Evolutionary conservation across 2,329 filamentous ascomycete species (phyloP).

Genomic region (Fusarium sp.): DNA sequence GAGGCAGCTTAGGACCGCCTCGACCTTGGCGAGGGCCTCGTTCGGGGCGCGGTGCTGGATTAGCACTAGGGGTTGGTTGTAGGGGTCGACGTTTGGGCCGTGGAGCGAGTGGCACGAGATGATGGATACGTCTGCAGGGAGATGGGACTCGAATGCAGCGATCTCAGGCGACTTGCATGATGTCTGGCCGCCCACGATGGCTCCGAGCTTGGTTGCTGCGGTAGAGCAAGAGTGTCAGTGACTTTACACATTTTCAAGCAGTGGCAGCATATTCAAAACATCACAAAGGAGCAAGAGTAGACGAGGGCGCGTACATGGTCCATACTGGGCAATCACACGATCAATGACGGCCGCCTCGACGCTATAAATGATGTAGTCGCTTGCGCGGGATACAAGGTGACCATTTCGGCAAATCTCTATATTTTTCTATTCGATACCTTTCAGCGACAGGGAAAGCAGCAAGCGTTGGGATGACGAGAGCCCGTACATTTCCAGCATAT

Average conservation of each 20-base stretch:
- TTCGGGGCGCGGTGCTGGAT: slow-evolving; percentile 91
- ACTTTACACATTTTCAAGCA: not conserved
- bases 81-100: slow-evolving; percentile 86
- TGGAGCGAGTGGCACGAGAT: slow-evolving; percentile 97
- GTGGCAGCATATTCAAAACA: slow-evolving; percentile 9
- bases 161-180: slow-evolving; percentile 99
- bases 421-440: slow-evolving; percentile 65
- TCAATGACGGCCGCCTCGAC: slow-evolving; percentile 94
- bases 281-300: slow-evolving; percentile 11
- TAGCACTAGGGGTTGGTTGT: slow-evolving; percentile 88
- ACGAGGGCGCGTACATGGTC: slow-evolving; percentile 73
- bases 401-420: slow-evolving; percentile 93
- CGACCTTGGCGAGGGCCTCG: slow-evolving; percentile 77
- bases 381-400: slow-evolving; percentile 91
- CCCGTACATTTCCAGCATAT: slow-evolving; percentile 83
- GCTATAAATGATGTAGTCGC: slow-evolving; percentile 99
- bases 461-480: slow-evolving; percentile 34
- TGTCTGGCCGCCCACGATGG: slow-evolving; percentile 96
- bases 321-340: slow-evolving; percentile 84
- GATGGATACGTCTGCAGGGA: slow-evolving; percentile 89
- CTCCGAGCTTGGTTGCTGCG: slow-evolving; percentile 88
- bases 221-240: slow-evolving; percentile 19
- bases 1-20: slow-evolving; percentile 82
- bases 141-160: slow-evolving; percentile 85
- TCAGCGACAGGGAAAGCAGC: slow-evolving; percentile 55